A percentile compares a stretch with the other conserved stretches of the same genome.
These are phyloP conservation scores for Colletotrichum coccodes DNA, from an alignment of 2,329 filamentous ascomycete species.

Conservation along the genomic window DNA sequence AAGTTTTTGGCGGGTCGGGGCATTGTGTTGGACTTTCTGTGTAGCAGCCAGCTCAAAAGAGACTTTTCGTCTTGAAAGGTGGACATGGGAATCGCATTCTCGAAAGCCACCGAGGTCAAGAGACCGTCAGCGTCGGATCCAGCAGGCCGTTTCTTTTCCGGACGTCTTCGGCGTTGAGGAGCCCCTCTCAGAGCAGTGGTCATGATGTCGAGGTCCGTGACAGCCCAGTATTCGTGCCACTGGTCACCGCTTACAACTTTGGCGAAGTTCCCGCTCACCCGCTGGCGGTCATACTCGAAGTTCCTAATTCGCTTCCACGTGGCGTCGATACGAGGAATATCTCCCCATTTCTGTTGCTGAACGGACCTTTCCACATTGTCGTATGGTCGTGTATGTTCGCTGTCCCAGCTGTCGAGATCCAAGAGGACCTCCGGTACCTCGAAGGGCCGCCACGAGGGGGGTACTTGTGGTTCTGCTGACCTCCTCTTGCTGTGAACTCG, in stretches of 20 bases:
- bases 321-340: slow-evolving; percentile 35
- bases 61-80: slow-evolving; percentile 40
- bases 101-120: slow-evolving; percentile 22
- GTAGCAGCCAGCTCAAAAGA: slow-evolving; percentile 49
- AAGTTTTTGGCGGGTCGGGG: background rate
- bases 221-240: slow-evolving; percentile 44
- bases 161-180: background rate
- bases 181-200: slow-evolving; percentile 45
- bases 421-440: slow-evolving; percentile 55
- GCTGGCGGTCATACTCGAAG: slow-evolving; percentile 41
- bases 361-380: slow-evolving; percentile 47
- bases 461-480: background rate
- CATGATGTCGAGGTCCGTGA: slow-evolving; percentile 55
- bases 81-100: slow-evolving; percentile 45
- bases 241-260: slow-evolving; percentile 14
- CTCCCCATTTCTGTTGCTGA: slow-evolving; percentile 43
- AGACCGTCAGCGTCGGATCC: background rate
- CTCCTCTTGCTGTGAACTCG: slow-evolving; percentile 26
- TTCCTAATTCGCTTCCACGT: slow-evolving; percentile 39
- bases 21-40: slow-evolving; percentile 35
- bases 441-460: slow-evolving; percentile 29
- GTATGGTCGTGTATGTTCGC: slow-evolving; percentile 52
- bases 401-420: slow-evolving; percentile 62
- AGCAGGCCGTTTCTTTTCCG: background rate
- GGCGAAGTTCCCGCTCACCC: slow-evolving; percentile 28